Conservation (phyloP, 78 protist genomes). For the Dictyostelium firmibasis region DNA sequence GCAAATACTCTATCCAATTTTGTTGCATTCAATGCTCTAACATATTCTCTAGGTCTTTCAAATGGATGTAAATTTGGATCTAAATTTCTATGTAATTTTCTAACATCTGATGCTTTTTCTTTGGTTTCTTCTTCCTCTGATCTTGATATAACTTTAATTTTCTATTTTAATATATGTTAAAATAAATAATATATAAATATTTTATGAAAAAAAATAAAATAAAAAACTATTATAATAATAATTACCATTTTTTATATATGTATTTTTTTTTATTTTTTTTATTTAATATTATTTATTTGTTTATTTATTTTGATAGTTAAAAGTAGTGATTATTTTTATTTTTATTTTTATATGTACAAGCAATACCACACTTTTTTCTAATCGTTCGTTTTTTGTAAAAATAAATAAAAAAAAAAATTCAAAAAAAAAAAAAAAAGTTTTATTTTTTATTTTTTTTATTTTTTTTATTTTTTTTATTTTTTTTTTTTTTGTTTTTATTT, state of each 20-base stretch:
- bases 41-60: constrained; percentile 93
- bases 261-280: not conserved
- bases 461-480: no score
- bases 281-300: not conserved
- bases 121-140: constrained; percentile 69
- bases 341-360: not conserved
- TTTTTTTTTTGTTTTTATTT: no score
- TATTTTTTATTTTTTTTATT: no score
- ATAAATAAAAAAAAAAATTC: no score
- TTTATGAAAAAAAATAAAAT: no score
- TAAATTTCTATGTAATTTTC: constrained; percentile 77
- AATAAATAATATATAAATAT: no score
- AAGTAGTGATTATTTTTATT: not conserved
- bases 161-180: constrained; percentile 54
- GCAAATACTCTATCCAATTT: constrained; percentile 95
- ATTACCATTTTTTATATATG: not conserved
- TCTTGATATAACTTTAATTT: constrained; percentile 89
- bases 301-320: not conserved
- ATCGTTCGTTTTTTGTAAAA: not conserved
- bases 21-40: constrained; percentile 91
- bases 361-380: not conserved
- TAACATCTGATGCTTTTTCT: constrained; percentile 55
- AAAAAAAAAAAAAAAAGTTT: no score
- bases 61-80: constrained; percentile 95
- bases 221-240: no score